Base-by-base conservation (phyloP, 2,329 filamentous ascomycete species). In the Thielaviopsis euricoi region DNA sequence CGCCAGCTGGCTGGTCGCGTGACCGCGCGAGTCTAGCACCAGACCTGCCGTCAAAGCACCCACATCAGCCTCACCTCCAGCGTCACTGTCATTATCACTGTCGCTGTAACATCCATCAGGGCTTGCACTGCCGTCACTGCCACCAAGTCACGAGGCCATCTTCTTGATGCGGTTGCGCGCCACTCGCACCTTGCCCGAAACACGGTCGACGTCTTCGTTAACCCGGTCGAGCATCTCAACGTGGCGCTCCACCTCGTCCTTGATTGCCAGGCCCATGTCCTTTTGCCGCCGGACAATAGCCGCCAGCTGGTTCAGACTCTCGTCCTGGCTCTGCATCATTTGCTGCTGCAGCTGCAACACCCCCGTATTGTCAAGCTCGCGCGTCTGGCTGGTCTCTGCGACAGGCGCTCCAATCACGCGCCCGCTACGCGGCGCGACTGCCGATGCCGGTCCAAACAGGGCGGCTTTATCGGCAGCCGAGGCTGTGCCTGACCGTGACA, bases 181-280 rank as follows among this genome's bases (percentile, higher is more conserved):
- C 61, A 90, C 80, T 61, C 77, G 75, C 58, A 90, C 70, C 76
- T 91, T 91, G 61, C 76, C 76, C 50, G 77, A 75, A 17, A 89
- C 73, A 6, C 83, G 73, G 61, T 83, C 80, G 2, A 78, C 77
- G 69, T 89, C 85, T 58, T 81, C 74, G 62, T 85, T 82, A 61
- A 89, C 67, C 63, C 80, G 69, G 13, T 80, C 77, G 29, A 93
- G 73, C 78, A 89, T 80, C 67, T 81, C 77, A 57, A 81, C 85
- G 72, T 91, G 86, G 63, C 80, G 70, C 56, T 82, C 78, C 58
- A 90, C 76, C 72, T 91, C 87, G 54, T 83, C 78, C 62, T 87
- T 79, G 65, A 93, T 90, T 58, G 82, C 77, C 52, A 87, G 73
- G 0, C 87, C 87, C 79, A 91, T 87, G 69, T 89, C 83, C 66